Conservation (phyloP, 2,329 filamentous ascomycete genomes). For the Hypoxylon sp. region DNA sequence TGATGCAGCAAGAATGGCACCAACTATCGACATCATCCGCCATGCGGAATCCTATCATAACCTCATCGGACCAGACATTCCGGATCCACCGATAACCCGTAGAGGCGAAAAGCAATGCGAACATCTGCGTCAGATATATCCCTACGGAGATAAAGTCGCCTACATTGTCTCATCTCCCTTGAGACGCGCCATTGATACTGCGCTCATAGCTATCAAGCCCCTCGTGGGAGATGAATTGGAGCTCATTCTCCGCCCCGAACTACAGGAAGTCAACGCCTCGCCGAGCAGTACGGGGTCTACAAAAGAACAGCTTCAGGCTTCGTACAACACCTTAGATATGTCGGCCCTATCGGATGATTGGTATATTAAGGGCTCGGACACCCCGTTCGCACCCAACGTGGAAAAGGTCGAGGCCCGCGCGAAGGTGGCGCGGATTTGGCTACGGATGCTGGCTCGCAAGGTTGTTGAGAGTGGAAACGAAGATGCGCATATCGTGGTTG, state of each 20-base stretch:
- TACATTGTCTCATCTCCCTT: conserved; percentile 83
- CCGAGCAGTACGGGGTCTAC: conserved; percentile 81
- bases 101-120: conserved; percentile 78
- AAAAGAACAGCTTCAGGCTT: conserved; percentile 64
- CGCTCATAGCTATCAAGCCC: conserved; percentile 75
- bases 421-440: conserved; percentile 67
- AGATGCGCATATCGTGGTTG: conserved; percentile 78
- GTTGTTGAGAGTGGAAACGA: conserved; percentile 36
- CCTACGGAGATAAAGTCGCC: conserved; percentile 72
- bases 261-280: conserved; percentile 81
- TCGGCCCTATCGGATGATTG: conserved; percentile 73
- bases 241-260: conserved; percentile 78
- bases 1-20: conserved; percentile 51
- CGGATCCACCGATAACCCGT: conserved; percentile 81
- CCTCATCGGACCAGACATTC: conserved; percentile 76
- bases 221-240: conserved; percentile 59
- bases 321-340: conserved; percentile 75
- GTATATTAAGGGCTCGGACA: conserved; percentile 72
- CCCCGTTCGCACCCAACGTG: conserved; percentile 61
- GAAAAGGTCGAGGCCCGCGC: conserved; percentile 72
- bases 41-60: conserved; percentile 86
- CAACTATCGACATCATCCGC: conserved; percentile 75
- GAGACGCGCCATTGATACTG: conserved; percentile 82
- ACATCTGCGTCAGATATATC: conserved; percentile 71
- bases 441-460: conserved; percentile 62